Evolutionary conservation across 2,329 filamentous ascomycete species (phyloP), one percentile per base, ranked within the genome.

Genomic region (Neocatenulostroma microsporum): DNA sequence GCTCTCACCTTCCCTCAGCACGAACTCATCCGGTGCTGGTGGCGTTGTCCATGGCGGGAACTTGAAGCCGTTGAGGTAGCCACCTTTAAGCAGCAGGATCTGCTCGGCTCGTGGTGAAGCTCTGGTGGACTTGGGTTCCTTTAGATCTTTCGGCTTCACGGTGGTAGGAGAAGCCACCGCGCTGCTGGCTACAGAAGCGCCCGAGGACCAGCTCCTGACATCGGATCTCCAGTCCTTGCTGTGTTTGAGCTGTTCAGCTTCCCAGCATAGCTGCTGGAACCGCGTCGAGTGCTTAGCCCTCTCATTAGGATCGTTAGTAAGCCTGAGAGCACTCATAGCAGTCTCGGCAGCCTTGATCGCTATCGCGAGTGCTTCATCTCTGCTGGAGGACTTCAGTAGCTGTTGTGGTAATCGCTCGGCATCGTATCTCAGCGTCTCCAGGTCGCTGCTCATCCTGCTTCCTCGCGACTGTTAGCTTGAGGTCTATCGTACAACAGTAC

Each of bases 21-120:
- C 60, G 48, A 95, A 94, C 20, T 82, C 75, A 4, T 69, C 59
- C 0, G 72, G 58, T 3, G 61, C 56, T 1, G 84, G 81, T 19
- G 77, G 67, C 2, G 61, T 62, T n/a, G 73, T 73, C 91, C 91
- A 98, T 0, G 84, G 86, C 9, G 83, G 86, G 48, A 94, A 96
- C 14, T 82, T 71, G 52, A 79, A 82, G 1, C 82, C 85, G 55
- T 94, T 85, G 14, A 98, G 70, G 37, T 78, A 81, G 4, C 88
- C 91, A 3, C 81, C 78, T 53, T 80, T 78, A 2, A 84, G 67
- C 7, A 96, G 62, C 34, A 95, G 78, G 20, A 83, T 80, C 53
- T 87, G 73, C 60, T 94, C 87, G 12, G 71, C 69, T 4, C 73
- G 82, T 2, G 84, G 73, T 11, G 83, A 67, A 39, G 73, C 68